Evolutionary conservation across 192 early-diverging fungal genomes (phyloP).

Genomic region (Cladochytrium replicatum): DNA sequence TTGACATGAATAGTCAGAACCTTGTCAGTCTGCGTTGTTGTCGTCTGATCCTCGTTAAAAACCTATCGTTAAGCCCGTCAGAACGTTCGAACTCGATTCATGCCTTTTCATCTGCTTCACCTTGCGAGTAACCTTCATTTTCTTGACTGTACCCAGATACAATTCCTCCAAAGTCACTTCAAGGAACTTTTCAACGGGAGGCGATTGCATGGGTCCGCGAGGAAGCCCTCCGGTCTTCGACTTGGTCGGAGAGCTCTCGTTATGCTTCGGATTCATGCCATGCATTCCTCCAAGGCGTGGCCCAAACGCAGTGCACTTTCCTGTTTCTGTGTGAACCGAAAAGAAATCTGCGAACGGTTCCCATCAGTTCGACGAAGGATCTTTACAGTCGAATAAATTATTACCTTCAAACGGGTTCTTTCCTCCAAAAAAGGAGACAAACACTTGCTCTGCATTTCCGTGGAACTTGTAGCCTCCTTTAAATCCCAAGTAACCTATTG

Average conservation of each 20-base stretch:
- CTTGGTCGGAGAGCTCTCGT: conserved; percentile 7
- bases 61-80: conserved; percentile 16
- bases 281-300: conserved; percentile 44
- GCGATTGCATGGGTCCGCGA: conserved; percentile 33
- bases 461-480: conserved; percentile 41
- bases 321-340: conserved; percentile 20
- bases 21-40: conserved; percentile 30
- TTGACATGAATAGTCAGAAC: conserved; percentile 40
- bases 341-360: conserved; percentile 26
- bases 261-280: conserved; percentile 33
- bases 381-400: conserved; percentile 10
- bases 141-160: conserved; percentile 44
- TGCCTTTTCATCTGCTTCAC: conserved; percentile 12
- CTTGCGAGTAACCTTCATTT: conserved; percentile 37
- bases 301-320: conserved; percentile 29
- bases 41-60: conserved; percentile 41
- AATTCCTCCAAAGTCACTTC: conserved; percentile 42
- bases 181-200: conserved; percentile 28
- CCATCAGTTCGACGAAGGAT: background rate
- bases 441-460: conserved; percentile 36
- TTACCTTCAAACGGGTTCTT: conserved; percentile 43
- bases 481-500: conserved; percentile 34
- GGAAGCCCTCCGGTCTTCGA: conserved; percentile 2
- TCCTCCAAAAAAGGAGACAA: conserved; percentile 41
- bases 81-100: background rate